Base-by-base conservation (phyloP, 2,329 filamentous ascomycete genomes). In the Talaromyces rugulosus region DNA sequence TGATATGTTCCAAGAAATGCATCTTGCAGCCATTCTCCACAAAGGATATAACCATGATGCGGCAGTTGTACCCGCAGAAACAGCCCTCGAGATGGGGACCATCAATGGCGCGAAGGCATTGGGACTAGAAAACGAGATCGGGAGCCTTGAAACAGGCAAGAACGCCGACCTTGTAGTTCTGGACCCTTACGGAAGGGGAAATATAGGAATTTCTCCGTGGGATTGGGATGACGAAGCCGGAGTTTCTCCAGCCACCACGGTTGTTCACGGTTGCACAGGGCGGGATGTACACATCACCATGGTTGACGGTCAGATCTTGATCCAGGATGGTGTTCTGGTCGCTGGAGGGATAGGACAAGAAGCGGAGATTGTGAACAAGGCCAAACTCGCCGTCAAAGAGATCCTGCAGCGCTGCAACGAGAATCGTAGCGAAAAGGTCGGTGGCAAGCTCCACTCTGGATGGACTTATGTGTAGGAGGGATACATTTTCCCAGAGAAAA, bases 1-100 rank as follows among this genome's bases (percentile, higher is more conserved):
- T 67, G 80, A 82, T 59, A 78, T 82, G 75, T 69, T 82, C 18
- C 77, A 77, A 30, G 80, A 83, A 67, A 82, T 81, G 78, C 78
- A 78, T 59, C 67, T 82, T 1, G 78, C 80, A 0, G 74, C 74
- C 0, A 76, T 82, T 7, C 61, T 83, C 30, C 81, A 83, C 63
- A 78, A 78, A 62, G 78, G 77, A 8, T 56, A 62, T 0, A 68
- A 68, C 16, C 70, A 71, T 44, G 73, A 82, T 61, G 78, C 81
- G 2, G 69, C 64, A 0, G 51, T 75, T 0, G 68, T 82, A 1
- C 72, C 72, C 0, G 81, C 81, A 0, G 76, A 82, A 61, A 70
- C 69, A 0, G 79, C 78, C 1, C 67, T 82, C 30, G 77, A 80
- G 62, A 81, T 83, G 78, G 80, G 80, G 0, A 82, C 81, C 1